Percentiles rank a stretch among this genome's conserved stretches.
phyloP scores from a whole-genome alignment of 495 filamentous ascomycete genomes.

The Tetracladium setigerum region DNA sequence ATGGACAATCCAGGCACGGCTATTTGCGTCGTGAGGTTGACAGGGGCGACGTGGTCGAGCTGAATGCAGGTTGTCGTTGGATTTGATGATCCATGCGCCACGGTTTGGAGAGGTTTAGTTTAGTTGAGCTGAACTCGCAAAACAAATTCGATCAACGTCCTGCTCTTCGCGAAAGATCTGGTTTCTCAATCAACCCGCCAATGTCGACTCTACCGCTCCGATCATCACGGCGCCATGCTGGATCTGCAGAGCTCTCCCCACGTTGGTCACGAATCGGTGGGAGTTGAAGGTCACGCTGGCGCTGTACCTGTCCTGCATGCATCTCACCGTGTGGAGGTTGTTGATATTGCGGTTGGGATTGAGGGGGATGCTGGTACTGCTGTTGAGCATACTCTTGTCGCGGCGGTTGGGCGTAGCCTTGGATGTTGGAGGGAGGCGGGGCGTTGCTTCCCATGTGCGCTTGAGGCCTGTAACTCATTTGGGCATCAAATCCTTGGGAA shows the following conservation, averaged over 20 bases:
- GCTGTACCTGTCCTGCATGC: slow-evolving; percentile 23
- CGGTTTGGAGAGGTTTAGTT: too few species aligned
- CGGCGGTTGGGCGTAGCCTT: slow-evolving; percentile 4
- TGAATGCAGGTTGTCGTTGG: too few species aligned
- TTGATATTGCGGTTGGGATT: slow-evolving; percentile 29
- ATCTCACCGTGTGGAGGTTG: slow-evolving; percentile 39
- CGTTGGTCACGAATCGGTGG: slow-evolving; percentile 43
- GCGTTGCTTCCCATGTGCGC: not conserved
- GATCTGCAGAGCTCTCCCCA: slow-evolving; percentile 24
- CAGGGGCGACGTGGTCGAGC: too few species aligned
- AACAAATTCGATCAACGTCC: not conserved
- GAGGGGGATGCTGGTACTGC: slow-evolving; percentile 28
- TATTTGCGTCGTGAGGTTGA: too few species aligned
- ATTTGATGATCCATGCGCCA: too few species aligned
- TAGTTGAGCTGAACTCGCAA: not conserved
- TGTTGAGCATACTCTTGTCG: slow-evolving; percentile 30
- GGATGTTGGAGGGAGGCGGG: not conserved
- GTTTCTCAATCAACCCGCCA: slow-evolving; percentile 43
- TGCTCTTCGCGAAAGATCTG: slow-evolving; percentile 6
- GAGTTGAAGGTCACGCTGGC: slow-evolving; percentile 39
- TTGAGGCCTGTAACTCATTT: not conserved
- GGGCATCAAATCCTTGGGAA: slow-evolving; percentile 20
- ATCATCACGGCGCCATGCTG: slow-evolving; percentile 33
- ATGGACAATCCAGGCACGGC: too few species aligned
- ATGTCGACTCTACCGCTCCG: slow-evolving; percentile 43